Evolutionary conservation across 73 alveolate species (phyloP).

Genomic region (Symbiodinium pilosum): DNA sequence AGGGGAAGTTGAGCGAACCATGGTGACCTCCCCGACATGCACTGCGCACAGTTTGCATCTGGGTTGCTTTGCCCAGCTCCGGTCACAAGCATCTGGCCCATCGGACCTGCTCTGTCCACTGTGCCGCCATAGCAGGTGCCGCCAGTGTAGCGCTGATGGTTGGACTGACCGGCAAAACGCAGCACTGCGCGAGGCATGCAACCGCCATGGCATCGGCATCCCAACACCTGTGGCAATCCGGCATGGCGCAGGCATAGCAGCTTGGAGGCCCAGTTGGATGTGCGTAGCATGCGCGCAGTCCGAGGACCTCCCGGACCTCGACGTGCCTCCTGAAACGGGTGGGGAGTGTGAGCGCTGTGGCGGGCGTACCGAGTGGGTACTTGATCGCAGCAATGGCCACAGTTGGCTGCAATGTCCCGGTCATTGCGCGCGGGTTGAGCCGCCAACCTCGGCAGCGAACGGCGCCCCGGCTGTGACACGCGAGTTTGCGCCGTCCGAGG

Average conservation of each 20-base stretch:
- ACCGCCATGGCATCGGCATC: neutral
- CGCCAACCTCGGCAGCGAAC: neutral
- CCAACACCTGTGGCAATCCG: neutral
- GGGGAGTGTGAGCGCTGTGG: neutral
- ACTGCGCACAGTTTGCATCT: neutral
- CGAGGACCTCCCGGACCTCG: neutral
- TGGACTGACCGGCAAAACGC: neutral
- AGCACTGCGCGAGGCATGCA: neutral
- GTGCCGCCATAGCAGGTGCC: neutral
- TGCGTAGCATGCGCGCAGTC: neutral
- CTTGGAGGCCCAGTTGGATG: neutral
- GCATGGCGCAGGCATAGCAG: neutral
- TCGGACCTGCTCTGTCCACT: neutral
- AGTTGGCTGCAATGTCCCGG: neutral
- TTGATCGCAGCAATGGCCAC: neutral
- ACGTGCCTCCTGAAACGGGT: neutral
- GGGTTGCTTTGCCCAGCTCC: neutral
- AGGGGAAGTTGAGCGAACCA: neutral
- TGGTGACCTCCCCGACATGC: neutral
- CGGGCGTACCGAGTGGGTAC: neutral
- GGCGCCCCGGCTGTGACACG: neutral
- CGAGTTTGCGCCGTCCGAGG: neutral
- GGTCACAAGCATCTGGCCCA: neutral
- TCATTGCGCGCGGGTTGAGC: neutral
- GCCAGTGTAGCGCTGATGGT: neutral